These are phyloP conservation scores for Apiotrichum gracile DNA, from an alignment of 1,284 basidiomycete species.

Conservation along the genomic window DNA sequence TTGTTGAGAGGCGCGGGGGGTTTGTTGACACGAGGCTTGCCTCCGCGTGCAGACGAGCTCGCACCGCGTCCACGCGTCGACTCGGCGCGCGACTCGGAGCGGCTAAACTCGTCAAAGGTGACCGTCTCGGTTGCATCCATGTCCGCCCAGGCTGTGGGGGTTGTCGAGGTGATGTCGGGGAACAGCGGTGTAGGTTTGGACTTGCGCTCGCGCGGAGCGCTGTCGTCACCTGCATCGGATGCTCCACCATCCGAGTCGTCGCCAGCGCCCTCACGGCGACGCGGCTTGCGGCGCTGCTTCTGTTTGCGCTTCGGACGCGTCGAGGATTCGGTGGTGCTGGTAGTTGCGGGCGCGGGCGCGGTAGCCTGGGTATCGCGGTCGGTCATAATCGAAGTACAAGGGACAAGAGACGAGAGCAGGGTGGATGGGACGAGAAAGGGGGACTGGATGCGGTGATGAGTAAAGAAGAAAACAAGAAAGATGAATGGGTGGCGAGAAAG, in stretches of 20 bases:
- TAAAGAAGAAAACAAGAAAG: not conserved
- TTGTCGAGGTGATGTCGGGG: slow-evolving; percentile 22
- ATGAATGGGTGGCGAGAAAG: not conserved
- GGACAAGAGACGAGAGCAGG: not conserved
- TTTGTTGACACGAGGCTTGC: not conserved
- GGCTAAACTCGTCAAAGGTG: slow-evolving; percentile 25
- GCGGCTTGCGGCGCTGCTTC: slow-evolving; percentile 10
- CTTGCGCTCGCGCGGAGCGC: not conserved
- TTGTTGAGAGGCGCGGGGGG: no score
- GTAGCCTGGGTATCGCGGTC: not conserved
- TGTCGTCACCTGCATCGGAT: not conserved
- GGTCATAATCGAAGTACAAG: slow-evolving; percentile 1
- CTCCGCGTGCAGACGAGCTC: not conserved
- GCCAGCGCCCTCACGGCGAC: slow-evolving; percentile 9
- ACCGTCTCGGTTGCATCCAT: slow-evolving; percentile 10
- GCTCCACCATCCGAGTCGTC: slow-evolving; percentile 2
- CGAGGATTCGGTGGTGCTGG: not conserved
- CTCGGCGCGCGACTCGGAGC: not conserved
- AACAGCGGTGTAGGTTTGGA: slow-evolving; percentile 14
- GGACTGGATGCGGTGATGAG: not conserved
- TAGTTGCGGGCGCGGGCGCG: not conserved
- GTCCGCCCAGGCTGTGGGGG: slow-evolving; percentile 31
- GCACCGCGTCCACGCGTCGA: not conserved
- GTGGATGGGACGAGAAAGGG: no score
- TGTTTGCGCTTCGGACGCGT: slow-evolving; percentile 1